Evolutionary conservation across 2,329 filamentous ascomycete genomes (phyloP), one percentile per base, ranked within the genome.

Genomic region (Cladosporium phlei): DNA sequence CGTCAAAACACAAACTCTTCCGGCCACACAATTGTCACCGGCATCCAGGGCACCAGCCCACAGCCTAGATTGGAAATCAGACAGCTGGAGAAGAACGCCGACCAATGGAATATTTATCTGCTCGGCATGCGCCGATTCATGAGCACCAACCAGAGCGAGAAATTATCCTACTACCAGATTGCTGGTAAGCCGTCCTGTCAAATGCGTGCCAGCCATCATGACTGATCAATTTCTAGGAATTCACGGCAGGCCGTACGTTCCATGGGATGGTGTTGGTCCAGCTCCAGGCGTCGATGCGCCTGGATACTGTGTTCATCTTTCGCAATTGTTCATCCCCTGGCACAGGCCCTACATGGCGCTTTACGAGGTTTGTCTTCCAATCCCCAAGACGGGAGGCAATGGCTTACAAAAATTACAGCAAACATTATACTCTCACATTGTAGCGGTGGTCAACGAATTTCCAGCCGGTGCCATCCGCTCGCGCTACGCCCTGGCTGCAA

Each of bases 301-400:
- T 12, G 88, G 87, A 39, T 94, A 89, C 63, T 94, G 88, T 63
- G 79, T 79, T 11, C 88, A 95, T 66, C 78, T 75, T 19, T 86
- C 85, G 1, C 79, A 83, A 30, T 69, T 93, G 12, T 93, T 95
- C 62, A 79, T 84, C 29, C 77, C 82, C 29, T 94, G 88, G 88
- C 88, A 95, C 71, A 79, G 88, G 39, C 85, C 87, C 1, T 94
- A 91, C 64, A 71, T 93, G 46, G 71, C 78, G 8, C 66, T 84
- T 8, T 80, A 70, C 52, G 74, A 85, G 67, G 77, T 78, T 55
- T 38, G 59, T 38, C 2, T 12, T 6, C 12, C 10, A n/a, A 3
- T 4, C 4, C 4, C 8, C 6, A 5, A 21, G 8, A 12, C 8
- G 8, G 6, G 4, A 2, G 16, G 51, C 21, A 33, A 14, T 32